These are phyloP conservation scores for Mycena albidolilacea DNA, from an alignment of 768 basidiomycete genomes.

Conservation along the genomic window DNA sequence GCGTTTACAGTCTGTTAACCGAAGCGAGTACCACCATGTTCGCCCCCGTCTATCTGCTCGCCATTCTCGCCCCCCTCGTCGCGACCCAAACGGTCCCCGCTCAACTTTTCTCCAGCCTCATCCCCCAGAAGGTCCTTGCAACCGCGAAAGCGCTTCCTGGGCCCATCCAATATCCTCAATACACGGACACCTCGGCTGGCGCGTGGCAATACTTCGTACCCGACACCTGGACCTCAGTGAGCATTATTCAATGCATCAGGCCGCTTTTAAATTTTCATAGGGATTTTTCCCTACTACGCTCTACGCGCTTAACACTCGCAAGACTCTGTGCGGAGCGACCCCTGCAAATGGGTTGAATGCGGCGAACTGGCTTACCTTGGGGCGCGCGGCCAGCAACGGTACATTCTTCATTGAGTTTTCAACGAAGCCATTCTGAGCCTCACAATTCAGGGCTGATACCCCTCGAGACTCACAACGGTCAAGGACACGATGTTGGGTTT, in stretches of 20 bases:
- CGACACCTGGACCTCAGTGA: constrained; percentile 71
- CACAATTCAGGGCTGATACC: constrained; percentile 53
- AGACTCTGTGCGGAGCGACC: constrained; percentile 60
- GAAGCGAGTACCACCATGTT: constrained; percentile 24
- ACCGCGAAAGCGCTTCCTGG: constrained; percentile 62
- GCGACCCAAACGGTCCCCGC: constrained; percentile 50
- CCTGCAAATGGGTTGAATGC: constrained; percentile 53
- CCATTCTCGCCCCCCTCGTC: constrained; percentile 38
- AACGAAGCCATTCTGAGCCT: background rate
- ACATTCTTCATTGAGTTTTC: constrained; percentile 54
- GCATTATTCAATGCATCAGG: background rate
- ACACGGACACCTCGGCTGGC: constrained; percentile 64
- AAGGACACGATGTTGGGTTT: constrained; percentile 82
- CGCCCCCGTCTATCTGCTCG: constrained; percentile 33
- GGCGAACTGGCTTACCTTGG: constrained; percentile 73
- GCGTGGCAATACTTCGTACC: constrained; percentile 67
- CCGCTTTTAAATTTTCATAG: background rate
- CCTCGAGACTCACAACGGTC: constrained; percentile 60
- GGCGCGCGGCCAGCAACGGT: constrained; percentile 65
- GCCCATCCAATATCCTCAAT: constrained; percentile 72
- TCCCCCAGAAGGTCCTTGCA: constrained; percentile 72
- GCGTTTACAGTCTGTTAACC: constrained; percentile 19
- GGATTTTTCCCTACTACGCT: constrained; percentile 76
- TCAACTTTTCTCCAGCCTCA: constrained; percentile 72
- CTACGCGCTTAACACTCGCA: constrained; percentile 72